Conservation (phyloP, 306 rosid genomes). For the Spatholobus suberectus region DNA sequence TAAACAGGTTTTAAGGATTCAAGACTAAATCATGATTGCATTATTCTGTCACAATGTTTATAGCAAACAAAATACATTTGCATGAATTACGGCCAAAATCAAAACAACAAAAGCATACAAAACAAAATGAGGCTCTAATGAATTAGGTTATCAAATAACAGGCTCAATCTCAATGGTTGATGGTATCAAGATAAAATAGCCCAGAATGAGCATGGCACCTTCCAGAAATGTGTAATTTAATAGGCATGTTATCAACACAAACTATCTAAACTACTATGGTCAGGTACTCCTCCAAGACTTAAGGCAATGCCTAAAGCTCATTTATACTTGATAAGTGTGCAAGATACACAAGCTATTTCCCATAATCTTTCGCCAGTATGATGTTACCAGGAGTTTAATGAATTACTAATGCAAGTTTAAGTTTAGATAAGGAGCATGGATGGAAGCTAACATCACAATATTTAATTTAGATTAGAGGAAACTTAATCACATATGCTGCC, state of each 20-base stretch:
- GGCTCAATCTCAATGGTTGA: neutral
- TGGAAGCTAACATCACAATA: neutral
- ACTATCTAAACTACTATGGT: neutral
- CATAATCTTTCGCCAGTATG: neutral
- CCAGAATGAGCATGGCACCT: neutral
- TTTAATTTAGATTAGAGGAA: neutral
- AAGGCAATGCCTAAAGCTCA: neutral
- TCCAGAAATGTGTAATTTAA: neutral
- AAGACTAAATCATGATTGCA: neutral
- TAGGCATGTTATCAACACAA: neutral
- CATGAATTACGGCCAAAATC: neutral
- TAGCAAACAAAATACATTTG: neutral
- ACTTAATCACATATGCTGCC: neutral
- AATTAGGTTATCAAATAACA: neutral
- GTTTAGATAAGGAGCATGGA: neutral
- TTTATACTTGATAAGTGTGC: neutral
- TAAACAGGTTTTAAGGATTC: neutral
- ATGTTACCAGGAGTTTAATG: neutral
- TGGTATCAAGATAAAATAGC: neutral
- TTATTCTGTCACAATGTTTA: neutral
- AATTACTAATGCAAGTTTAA: neutral
- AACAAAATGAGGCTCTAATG: neutral
- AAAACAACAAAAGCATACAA: neutral
- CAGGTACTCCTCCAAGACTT: neutral
- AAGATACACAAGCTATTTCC: neutral